Evolutionary conservation across 208 protist species (phyloP), one percentile per base, ranked within the genome.

Genomic region (Phytomonas sp.): DNA sequence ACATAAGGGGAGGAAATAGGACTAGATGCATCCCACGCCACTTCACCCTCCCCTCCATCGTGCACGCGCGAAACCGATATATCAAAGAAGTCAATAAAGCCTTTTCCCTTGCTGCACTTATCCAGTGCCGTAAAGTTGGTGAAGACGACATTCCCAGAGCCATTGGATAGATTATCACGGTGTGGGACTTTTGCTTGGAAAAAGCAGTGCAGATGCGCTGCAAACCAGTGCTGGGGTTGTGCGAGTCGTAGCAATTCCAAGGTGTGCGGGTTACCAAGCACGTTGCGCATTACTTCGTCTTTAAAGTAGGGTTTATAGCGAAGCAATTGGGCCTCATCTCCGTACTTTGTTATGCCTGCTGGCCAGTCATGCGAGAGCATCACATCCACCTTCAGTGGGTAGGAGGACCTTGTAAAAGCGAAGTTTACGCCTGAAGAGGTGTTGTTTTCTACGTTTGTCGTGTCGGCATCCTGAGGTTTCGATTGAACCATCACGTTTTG

Each of bases 301-400:
- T 67, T 71, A 65, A 97, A 96, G 71, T 84, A 94, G 0, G 88
- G 86, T 75, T 96, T 97, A 66, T 83, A 83, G 63, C 86, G 86
- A 40, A 95, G 66, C 26, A 96, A 80, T 66, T 89, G 77, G 29
- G 60, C 77, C 64, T 91, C 85, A 67, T 96, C 78, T 29, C 93
- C 93, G 74, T 94, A 88, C 40, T 82, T 81, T 29, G 91, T 95
- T 45, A 97, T 94, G 26, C 89, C 89, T 2, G 79, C 79, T 2
- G 94, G 94, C 94, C 94, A 97, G 79, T 97, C 94, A 62, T 97
- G 94, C 2, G 91, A 95, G 16, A 97, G 62, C 66, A 96, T 75
- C 30, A 97, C 63, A 72, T 96, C 88, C 56, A 94, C 72, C 42
- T 68, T 60, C 30, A 78, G 19, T 12, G 40, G 40, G 40, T 23